A percentile compares a stretch with the other conserved stretches of the same genome.
Evolutionary conservation across 2,329 filamentous ascomycete species (phyloP).

Genomic region (Penicillium sclerotiorum): DNA sequence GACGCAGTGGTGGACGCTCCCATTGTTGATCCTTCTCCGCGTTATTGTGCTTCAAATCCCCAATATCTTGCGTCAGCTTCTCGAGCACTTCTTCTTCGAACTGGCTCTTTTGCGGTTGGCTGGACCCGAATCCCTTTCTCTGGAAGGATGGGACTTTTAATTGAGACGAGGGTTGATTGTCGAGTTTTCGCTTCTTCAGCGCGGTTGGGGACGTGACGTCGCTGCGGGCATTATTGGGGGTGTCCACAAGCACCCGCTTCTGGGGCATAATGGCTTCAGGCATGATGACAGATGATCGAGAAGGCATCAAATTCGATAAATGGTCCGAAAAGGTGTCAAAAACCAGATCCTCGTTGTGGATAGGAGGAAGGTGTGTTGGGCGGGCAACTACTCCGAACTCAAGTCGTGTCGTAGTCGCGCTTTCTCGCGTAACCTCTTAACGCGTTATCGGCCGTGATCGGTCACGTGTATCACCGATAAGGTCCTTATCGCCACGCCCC

Average conservation of each 20-base stretch:
- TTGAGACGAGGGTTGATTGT: constrained; percentile 54
- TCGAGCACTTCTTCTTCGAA: constrained; percentile 95
- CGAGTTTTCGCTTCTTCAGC: constrained; percentile 83
- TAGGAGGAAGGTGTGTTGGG: constrained; percentile 14
- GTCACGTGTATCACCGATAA: constrained; percentile 26
- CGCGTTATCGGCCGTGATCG: constrained; percentile 17
- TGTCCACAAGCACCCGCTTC: constrained; percentile 73
- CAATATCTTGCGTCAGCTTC: constrained; percentile 93
- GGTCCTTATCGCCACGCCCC: not conserved
- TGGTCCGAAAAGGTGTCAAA: too few relatives aligned
- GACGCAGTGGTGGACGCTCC: constrained; percentile 66
- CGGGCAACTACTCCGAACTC: constrained; percentile 9
- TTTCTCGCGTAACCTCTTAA: constrained; percentile 29
- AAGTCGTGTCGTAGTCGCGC: constrained; percentile 27
- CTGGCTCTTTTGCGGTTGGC: constrained; percentile 73
- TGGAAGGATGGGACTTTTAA: constrained; percentile 61
- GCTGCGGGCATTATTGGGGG: constrained; percentile 66
- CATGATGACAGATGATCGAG: constrained; percentile 35
- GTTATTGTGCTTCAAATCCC: constrained; percentile 80
- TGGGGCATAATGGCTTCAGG: constrained; percentile 56
- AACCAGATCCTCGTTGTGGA: not conserved
- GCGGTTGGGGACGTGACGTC: constrained; percentile 57
- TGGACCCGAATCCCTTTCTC: constrained; percentile 63
- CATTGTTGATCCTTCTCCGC: constrained; percentile 92
- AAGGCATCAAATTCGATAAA: not conserved